A percentile compares a stretch with the other conserved stretches of the same genome.
Evolutionary conservation across 306 rosid species (phyloP).

Genomic region (Vigna reflexopilosa): DNA sequence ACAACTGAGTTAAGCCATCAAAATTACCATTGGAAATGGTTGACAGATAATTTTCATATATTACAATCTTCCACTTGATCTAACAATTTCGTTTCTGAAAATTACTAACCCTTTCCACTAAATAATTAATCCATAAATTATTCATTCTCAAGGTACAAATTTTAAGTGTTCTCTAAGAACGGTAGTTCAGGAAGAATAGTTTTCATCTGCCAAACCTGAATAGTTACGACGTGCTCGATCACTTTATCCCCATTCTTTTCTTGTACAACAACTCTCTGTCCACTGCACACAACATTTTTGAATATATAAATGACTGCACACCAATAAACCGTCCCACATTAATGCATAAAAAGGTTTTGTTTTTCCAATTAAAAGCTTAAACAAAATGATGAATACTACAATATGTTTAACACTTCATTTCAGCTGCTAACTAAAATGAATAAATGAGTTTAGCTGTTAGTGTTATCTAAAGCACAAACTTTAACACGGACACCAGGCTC

Average conservation of each 20-base stretch:
- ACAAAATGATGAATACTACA: not conserved
- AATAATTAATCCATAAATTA: slow-evolving; percentile 11
- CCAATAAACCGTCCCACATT: not conserved
- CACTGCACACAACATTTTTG: slow-evolving; percentile 63
- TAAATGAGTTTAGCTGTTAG: slow-evolving; percentile 17
- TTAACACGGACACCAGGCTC: not conserved
- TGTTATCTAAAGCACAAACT: not conserved
- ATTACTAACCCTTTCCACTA: not conserved
- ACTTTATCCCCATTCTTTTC: slow-evolving; percentile 76
- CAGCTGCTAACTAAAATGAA: slow-evolving; percentile 33
- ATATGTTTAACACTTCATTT: slow-evolving; percentile 18
- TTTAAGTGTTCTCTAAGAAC: slow-evolving; percentile 10
- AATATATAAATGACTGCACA: slow-evolving; percentile 13
- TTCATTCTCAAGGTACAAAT: not conserved
- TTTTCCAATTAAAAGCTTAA: not conserved
- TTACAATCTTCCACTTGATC: slow-evolving; percentile 29
- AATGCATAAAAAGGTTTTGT: not conserved
- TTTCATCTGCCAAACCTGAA: slow-evolving; percentile 73
- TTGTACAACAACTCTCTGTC: slow-evolving; percentile 83
- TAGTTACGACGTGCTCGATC: slow-evolving; percentile 77
- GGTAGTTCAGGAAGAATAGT: slow-evolving; percentile 30
- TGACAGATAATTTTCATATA: slow-evolving; percentile 5
- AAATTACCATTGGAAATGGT: slow-evolving; percentile 18
- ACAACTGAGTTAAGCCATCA: slow-evolving; percentile 23
- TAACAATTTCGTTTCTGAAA: slow-evolving; percentile 27